phyloP scores from a whole-genome alignment of 1,284 basidiomycete genomes.

The Fistulinella staudtii region DNA sequence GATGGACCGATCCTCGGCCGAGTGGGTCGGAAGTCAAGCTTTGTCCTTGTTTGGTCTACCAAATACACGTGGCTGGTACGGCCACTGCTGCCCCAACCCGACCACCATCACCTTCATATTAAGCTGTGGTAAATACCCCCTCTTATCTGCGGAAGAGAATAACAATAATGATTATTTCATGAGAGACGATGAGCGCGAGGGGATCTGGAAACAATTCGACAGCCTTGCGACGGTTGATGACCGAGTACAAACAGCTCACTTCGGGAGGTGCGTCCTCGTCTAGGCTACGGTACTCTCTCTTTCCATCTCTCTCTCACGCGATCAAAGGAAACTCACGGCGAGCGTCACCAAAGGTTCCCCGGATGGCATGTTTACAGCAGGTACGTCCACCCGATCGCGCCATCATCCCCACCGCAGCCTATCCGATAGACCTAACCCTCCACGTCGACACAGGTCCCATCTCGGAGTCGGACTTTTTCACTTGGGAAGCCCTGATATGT shows the following conservation, averaged over 20 bases:
- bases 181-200: constrained; percentile 37
- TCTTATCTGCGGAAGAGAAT: too few species aligned
- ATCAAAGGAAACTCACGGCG: background rate
- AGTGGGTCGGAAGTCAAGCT: too few species aligned
- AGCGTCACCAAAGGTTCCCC: constrained; percentile 57
- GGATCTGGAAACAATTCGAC: constrained; percentile 48
- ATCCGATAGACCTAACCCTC: background rate
- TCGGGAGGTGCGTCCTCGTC: constrained; percentile 49
- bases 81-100: too few species aligned
- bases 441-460: constrained; percentile 78
- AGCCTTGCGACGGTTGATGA: constrained; percentile 81
- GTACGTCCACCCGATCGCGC: constrained; percentile 37
- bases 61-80: too few species aligned
- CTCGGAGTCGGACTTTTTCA: constrained; percentile 94
- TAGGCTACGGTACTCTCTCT: background rate
- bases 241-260: constrained; percentile 88
- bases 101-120: too few species aligned
- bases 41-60: too few species aligned
- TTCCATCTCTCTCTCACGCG: background rate
- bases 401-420: background rate
- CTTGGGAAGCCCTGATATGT: constrained; percentile 96
- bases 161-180: too few species aligned
- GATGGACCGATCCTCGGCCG: too few species aligned
- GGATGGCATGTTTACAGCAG: constrained; percentile 92
- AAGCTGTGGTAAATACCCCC: too few species aligned